Conservation (phyloP, 1,284 basidiomycete species). For the Ustilago nuda region DNA sequence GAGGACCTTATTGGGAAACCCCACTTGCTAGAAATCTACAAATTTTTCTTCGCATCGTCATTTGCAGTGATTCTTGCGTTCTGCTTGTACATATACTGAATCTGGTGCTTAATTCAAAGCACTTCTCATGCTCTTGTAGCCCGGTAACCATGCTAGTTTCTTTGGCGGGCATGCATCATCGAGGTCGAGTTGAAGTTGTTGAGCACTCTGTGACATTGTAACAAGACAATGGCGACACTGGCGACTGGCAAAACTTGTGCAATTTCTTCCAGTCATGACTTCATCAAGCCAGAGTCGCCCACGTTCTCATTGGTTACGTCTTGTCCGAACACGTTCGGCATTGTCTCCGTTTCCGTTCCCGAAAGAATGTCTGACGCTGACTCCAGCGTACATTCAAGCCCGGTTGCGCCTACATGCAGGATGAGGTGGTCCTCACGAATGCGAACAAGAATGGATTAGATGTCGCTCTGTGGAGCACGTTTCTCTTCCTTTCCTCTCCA, state of each 20-base stretch:
- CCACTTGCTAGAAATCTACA: neutral
- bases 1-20: neutral
- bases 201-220: neutral
- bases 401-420: neutral
- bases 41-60: neutral
- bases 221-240: neutral
- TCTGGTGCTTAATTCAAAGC: neutral
- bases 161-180: neutral
- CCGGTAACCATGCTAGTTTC: neutral
- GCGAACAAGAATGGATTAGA: neutral
- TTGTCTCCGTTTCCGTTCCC: neutral
- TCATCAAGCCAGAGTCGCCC: neutral
- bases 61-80: neutral
- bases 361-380: neutral
- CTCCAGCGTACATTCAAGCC: neutral
- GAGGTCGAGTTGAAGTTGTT: neutral
- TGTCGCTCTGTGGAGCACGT: neutral
- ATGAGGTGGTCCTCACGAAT: neutral
- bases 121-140: neutral
- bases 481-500: neutral
- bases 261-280: neutral
- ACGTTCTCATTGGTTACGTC: neutral
- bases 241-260: neutral
- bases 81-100: slow-evolving; percentile 1
- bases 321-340: neutral